Percentiles rank a stretch among this genome's conserved stretches.
These are phyloP conservation scores for Phlebiopsis flavidoalba DNA, from an alignment of 768 basidiomycete species.

Conservation along the genomic window DNA sequence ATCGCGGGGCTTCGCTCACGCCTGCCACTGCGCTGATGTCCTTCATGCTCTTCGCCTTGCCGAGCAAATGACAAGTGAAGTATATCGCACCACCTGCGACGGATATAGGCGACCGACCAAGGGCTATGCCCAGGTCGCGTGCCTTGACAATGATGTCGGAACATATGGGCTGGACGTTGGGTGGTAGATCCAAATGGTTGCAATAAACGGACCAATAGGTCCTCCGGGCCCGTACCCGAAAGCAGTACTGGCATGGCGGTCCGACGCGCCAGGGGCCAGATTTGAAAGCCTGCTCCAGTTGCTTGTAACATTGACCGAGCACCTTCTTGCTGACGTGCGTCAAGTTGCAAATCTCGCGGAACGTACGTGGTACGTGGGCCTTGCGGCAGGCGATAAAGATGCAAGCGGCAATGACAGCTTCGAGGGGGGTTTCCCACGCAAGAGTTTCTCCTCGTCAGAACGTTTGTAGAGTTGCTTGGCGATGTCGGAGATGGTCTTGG, in stretches of 20 bases:
- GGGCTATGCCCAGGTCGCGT: conserved; percentile 81
- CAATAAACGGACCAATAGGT: conserved; percentile 89
- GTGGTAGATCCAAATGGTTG: conserved; percentile 83
- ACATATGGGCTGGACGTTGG: conserved; percentile 79
- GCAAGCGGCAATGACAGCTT: conserved; percentile 94
- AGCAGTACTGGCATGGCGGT: conserved; percentile 33
- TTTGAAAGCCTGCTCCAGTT: conserved; percentile 87
- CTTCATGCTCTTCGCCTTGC: conserved; percentile 65
- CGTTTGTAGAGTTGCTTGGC: conserved; percentile 98
- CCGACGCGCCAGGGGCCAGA: conserved; percentile 72
- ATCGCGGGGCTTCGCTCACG: conserved; percentile 95
- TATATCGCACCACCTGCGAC: conserved; percentile 97
- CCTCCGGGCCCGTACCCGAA: conserved; percentile 72
- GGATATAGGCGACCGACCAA: conserved; percentile 94
- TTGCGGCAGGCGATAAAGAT: conserved; percentile 97
- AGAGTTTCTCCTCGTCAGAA: conserved; percentile 90
- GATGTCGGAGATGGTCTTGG: conserved; percentile 90
- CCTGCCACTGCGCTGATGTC: conserved; percentile 91
- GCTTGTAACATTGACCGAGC: conserved; percentile 90
- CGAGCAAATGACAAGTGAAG: conserved; percentile 84
- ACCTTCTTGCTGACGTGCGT: conserved; percentile 94
- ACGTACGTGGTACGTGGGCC: conserved; percentile 92
- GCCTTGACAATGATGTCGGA: conserved; percentile 78
- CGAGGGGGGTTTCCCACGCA: conserved; percentile 84
- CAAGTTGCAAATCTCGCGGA: conserved; percentile 91